Conservation (phyloP, 2,329 filamentous ascomycete species). For the Bipolaris oryzae region DNA sequence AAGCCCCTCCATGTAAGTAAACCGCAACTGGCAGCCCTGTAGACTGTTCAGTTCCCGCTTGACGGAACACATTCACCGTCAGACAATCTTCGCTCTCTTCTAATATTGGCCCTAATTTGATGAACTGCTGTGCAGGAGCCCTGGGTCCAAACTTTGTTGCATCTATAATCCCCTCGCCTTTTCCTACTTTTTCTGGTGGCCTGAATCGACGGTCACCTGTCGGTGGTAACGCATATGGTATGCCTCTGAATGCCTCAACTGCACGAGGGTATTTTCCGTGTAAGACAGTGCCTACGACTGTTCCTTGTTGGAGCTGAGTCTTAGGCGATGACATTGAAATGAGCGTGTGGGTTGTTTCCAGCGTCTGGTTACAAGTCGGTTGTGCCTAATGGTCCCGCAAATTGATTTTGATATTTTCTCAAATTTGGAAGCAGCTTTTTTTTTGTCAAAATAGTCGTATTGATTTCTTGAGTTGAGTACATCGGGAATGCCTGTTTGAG, state of each 20-base stretch:
- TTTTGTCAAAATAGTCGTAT: neutral
- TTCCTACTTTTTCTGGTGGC: conserved; percentile 23
- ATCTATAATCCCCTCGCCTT: conserved; percentile 16
- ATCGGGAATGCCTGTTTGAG: neutral
- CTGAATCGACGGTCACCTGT: conserved; percentile 27
- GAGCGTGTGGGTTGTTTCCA: neutral
- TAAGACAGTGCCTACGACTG: conserved; percentile 13
- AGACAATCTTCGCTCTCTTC: conserved; percentile 33
- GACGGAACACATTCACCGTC: conserved; percentile 29
- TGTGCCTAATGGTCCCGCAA: neutral
- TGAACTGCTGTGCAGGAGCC: conserved; percentile 27
- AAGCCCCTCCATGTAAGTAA: conserved; percentile 68
- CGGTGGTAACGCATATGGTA: conserved; percentile 28
- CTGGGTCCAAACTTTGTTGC: conserved; percentile 24
- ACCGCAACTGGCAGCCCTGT: conserved; percentile 40
- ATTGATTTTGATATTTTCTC: neutral
- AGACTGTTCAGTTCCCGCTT: conserved; percentile 7
- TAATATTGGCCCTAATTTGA: conserved; percentile 15
- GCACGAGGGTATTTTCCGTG: conserved; percentile 7
- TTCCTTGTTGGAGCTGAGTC: conserved; percentile 20
- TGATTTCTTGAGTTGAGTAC: neutral
- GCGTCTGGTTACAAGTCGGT: neutral
- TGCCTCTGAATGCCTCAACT: conserved; percentile 25
- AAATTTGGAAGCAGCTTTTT: neutral
- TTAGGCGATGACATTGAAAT: conserved; percentile 2